These are phyloP conservation scores for Nannizziopsis arthrosporioides DNA, from an alignment of 2,329 filamentous ascomycete species.

Conservation along the genomic window DNA sequence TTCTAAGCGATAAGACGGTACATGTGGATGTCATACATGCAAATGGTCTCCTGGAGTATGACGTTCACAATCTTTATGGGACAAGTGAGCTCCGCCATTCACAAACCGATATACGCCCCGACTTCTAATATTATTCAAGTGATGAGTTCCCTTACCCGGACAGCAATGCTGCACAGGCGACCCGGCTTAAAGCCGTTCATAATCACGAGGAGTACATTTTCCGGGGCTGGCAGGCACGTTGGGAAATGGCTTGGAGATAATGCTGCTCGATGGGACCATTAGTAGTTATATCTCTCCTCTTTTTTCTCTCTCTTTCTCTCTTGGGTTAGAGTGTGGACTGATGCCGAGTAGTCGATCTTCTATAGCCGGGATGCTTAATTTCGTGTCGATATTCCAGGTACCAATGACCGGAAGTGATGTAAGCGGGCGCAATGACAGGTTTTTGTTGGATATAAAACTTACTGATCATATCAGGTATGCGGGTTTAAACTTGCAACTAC, in stretches of 20 bases:
- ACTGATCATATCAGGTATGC: conserved; percentile 29
- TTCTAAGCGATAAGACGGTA: background rate
- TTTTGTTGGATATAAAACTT: no score
- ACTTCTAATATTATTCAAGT: background rate
- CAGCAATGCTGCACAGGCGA: conserved; percentile 1
- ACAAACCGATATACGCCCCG: conserved; percentile 52
- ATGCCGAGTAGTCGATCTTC: conserved; percentile 37
- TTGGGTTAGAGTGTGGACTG: background rate
- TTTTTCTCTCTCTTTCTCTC: no score
- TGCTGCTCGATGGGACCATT: conserved; percentile 56
- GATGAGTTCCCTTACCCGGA: conserved; percentile 1
- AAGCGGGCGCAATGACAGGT: background rate
- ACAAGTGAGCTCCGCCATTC: conserved; percentile 59
- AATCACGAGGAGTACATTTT: conserved; percentile 70
- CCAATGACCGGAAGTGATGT: conserved; percentile 65
- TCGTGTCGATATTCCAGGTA: conserved; percentile 53
- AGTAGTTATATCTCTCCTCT: no score
- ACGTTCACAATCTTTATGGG: conserved; percentile 70
- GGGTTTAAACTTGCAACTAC: conserved; percentile 58
- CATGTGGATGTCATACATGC: conserved; percentile 53
- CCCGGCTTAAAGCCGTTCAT: conserved; percentile 55
- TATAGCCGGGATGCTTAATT: conserved; percentile 35
- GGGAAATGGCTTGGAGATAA: conserved; percentile 81
- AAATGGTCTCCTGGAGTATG: conserved; percentile 64
- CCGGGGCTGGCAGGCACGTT: conserved; percentile 61